Base-by-base conservation (phyloP, 2,329 filamentous ascomycete species). In the Aspergillus terreus region DNA sequence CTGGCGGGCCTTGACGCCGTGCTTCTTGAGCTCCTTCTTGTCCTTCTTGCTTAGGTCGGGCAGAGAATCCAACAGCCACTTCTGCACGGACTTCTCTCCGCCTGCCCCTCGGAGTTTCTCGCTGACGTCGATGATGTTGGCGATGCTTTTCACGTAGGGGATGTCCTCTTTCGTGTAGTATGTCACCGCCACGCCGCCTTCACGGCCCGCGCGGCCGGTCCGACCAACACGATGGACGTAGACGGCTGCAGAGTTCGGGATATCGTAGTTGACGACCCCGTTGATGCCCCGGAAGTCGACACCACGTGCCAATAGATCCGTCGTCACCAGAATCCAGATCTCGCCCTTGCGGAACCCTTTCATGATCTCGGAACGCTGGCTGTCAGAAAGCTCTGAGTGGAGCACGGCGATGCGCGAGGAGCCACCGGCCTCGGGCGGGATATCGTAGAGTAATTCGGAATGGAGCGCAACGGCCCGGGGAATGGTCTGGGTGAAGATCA, bases 131-230 rank as follows among this genome's bases (percentile, higher is more conserved):
- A 99, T 96, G 32, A 97, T 89, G 64, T 96, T 96, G 32, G 92
- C 94, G 25, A 99, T 88, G 57, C 85, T 89, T 75, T 92, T 95
- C 51, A 99, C 83, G 58, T 86, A 90, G 0, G 89, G 87, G 4
- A 97, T 87, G 65, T 99, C 94, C 55, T 96, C 94, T 69, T 94
- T 90, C 0, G 92, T 97, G 71, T 96, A 99, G 53, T 96, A 87
- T 0, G 94, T 99, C 1, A 99, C 87, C 0, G 91, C 92, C 3
- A 96, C 82, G 44, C 94, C 94, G 17, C 92, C 92, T 63, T 88
- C 84, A 21, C 92, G 82, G 0, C 94, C 94, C 0, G 92, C 94
- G 19, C 94, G 82, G 0, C 92, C 94, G 0, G 94, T 97, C 44
- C 94, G 83, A 0, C 94, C 94, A 0, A 94, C 91, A 10, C 94